These are phyloP conservation scores for Phytophthora fragariae DNA, from an alignment of 352 stramenopile species.

Conservation along the genomic window DNA sequence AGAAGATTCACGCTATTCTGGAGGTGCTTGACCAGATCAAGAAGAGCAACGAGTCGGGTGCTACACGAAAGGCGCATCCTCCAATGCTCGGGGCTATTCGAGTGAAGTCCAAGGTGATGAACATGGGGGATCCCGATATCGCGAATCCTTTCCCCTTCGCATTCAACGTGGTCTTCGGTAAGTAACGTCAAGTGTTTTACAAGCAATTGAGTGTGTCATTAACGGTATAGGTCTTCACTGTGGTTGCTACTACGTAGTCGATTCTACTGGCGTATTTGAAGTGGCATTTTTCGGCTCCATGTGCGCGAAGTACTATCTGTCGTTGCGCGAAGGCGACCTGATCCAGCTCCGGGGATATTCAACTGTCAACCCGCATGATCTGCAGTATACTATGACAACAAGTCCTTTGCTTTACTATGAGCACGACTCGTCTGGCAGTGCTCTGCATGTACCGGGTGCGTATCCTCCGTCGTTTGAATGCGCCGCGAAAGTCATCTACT, in stretches of 20 bases:
- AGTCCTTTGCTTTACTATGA: constrained; percentile 43
- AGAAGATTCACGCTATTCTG: constrained; percentile 33
- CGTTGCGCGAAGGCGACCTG: constrained; percentile 67
- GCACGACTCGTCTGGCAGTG: constrained; percentile 41
- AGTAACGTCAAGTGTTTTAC: background rate
- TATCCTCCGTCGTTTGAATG: background rate
- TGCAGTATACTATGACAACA: constrained; percentile 17
- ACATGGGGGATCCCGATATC: constrained; percentile 50
- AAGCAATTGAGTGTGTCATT: background rate
- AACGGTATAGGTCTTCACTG: background rate
- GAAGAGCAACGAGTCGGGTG: constrained; percentile 4
- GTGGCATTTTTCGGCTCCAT: constrained; percentile 75
- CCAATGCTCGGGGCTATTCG: constrained; percentile 62
- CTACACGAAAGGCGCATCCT: constrained; percentile 11
- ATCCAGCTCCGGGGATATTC: constrained; percentile 63
- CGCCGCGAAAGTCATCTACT: background rate
- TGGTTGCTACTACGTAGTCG: constrained; percentile 38
- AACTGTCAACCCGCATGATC: constrained; percentile 13
- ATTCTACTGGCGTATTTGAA: constrained; percentile 51
- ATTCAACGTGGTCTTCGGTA: constrained; percentile 72
- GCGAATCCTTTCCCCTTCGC: constrained; percentile 69
- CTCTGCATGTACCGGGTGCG: constrained; percentile 50
- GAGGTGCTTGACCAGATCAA: constrained; percentile 35
- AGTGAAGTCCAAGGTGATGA: constrained; percentile 64
- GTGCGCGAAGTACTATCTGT: constrained; percentile 64